Evolutionary conservation across 148 eudicot species (phyloP), one percentile per base, ranked within the genome.

Genomic region (Chenopodium suecicum): DNA sequence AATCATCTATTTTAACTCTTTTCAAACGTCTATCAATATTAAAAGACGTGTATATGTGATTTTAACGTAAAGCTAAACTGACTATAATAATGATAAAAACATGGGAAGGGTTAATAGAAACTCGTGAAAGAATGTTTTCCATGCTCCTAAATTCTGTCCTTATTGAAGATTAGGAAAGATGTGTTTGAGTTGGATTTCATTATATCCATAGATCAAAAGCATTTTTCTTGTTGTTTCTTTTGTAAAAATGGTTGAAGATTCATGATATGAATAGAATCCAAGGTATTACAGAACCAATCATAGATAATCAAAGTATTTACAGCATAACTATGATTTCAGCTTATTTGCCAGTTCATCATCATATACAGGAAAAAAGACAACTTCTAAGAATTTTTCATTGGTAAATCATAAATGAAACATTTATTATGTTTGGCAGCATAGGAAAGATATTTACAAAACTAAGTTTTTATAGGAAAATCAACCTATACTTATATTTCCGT

Each of bases 81-180:
- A 48, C 13, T 48, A 48, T 48, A 34, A n/a, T 4, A 32, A 9
- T 50, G 41, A 65, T 25, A 79, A 37, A 37, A 80, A 80, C 54
- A 72, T 60, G 82, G 72, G 82, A 80, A 80, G 56, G 69, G 44
- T 16, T 34, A 41, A 71, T 56, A 16, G 32, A 56, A 71, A 80
- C 37, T 58, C 69, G 37, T 80, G 82, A 80, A 75, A 73, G 64
- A 74, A 64, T 70, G 74, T 32, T 34, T 1, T 34, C 23, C 47
- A 16, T 70, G 9, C 37, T 32, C 9, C 4, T 70, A 8, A 71
- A 44, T 9, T 71, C 31, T 22, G 74, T 46, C 52, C 1, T 71
- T 71, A 19, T 34, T 67, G 70, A 67, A 71, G 54, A 20, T 41
- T 22, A 19, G 14, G 75, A 41, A 71, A 41, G 75, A 71, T 41